phyloP scores from a whole-genome alignment of 1,139 yeast genomes.

The Blastobotrys malaysiensis region DNA sequence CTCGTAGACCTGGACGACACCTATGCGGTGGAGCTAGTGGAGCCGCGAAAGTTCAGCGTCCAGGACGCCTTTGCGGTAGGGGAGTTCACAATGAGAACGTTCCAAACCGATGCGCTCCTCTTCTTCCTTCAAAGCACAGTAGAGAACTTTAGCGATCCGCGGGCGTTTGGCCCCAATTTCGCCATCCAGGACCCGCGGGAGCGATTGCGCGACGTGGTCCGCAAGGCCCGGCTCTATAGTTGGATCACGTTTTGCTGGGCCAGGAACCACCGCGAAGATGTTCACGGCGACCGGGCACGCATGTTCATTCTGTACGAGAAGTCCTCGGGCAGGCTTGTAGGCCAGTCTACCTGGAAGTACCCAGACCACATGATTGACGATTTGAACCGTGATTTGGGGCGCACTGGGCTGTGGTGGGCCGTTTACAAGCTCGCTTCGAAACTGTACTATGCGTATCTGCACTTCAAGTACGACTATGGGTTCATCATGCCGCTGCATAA shows the following conservation, averaged over 20 bases:
- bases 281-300: background rate
- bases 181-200: background rate
- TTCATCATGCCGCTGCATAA: background rate
- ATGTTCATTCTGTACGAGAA: background rate
- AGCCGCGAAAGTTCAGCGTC: background rate
- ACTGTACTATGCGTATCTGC: background rate
- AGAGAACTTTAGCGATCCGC: background rate
- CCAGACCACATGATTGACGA: constrained; percentile 8
- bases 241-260: background rate
- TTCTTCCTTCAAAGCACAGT: background rate
- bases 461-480: background rate
- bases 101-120: background rate
- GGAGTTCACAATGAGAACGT: background rate
- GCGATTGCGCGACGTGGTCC: background rate
- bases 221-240: background rate
- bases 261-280: background rate
- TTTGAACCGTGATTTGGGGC: constrained; percentile 2
- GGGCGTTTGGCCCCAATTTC: background rate
- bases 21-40: background rate
- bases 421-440: background rate
- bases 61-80: background rate
- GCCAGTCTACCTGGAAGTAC: constrained; percentile 5
- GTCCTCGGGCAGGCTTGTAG: constrained; percentile 4
- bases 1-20: background rate
- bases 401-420: constrained; percentile 5